Evolutionary conservation across 2,329 filamentous ascomycete genomes (phyloP).

Genomic region (Rachicladosporium sp.): DNA sequence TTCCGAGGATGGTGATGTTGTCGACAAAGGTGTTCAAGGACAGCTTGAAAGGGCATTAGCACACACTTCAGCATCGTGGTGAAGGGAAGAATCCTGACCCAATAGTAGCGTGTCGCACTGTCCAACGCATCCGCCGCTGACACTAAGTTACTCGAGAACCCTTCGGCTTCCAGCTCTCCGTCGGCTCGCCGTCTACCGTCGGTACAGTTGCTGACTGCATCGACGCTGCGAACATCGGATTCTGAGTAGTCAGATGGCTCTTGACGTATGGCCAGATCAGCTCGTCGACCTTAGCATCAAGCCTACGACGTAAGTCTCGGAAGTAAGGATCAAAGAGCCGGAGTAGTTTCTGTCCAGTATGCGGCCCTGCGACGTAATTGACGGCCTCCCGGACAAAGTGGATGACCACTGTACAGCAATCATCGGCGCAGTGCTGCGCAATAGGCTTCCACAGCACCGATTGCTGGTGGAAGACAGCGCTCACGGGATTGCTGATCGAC

Average conservation of each 20-base stretch:
- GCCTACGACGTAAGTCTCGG: not conserved
- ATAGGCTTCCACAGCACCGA: not conserved
- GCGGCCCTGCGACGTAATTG: not conserved
- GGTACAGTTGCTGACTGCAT: not conserved
- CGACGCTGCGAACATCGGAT: not conserved
- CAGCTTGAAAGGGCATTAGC: not conserved
- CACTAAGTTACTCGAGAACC: no score
- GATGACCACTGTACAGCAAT: not conserved
- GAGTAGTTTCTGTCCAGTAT: not conserved
- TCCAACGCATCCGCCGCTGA: no score
- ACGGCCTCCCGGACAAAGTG: not conserved
- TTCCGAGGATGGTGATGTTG: conserved; percentile 1
- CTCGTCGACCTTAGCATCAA: not conserved
- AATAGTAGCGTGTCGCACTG: not conserved
- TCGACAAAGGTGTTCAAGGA: conserved; percentile 1
- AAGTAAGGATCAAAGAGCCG: not conserved
- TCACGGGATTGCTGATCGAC: not conserved
- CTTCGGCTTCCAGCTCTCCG: not conserved
- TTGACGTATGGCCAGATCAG: conserved; percentile 1
- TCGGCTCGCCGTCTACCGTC: not conserved
- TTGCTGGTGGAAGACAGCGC: conserved; percentile 1
- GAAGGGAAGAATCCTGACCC: no score
- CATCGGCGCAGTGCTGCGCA: not conserved
- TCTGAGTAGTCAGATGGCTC: not conserved
- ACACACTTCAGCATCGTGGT: no score